Evolutionary conservation across 192 early-diverging fungal species (phyloP).

Genomic region (Rhizophagus prolifer): DNA sequence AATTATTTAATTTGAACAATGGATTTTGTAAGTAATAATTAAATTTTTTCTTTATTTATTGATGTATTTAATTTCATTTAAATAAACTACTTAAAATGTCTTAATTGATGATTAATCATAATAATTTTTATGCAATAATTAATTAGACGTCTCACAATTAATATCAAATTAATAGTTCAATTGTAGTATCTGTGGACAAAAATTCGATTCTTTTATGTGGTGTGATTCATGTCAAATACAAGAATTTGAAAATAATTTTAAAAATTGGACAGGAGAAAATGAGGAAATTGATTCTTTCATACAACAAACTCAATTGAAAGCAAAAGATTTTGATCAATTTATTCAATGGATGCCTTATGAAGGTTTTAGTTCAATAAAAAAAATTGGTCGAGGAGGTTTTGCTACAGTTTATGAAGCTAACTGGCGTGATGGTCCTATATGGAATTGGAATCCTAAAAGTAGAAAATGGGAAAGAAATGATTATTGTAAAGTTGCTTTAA

Average conservation of each 20-base stretch:
- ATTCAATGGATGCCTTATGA: slow-evolving; percentile 1
- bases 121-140: no score
- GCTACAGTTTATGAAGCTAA: neutral
- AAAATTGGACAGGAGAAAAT: neutral
- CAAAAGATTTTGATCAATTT: neutral
- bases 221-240: neutral
- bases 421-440: neutral
- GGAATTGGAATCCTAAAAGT: neutral
- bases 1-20: neutral
- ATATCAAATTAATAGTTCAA: neutral
- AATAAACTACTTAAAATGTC: neutral
- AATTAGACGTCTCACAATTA: no score
- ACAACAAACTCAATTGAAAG: neutral
- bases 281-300: neutral
- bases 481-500: neutral
- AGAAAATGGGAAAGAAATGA: neutral
- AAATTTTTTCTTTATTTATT: neutral
- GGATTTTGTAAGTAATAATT: neutral
- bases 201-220: neutral
- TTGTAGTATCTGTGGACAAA: neutral
- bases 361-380: neutral
- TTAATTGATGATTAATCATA: no score
- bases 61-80: no score
- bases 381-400: neutral
- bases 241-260: neutral